Base-by-base conservation (phyloP, 768 basidiomycete species). In the Boletus insuetus region DNA sequence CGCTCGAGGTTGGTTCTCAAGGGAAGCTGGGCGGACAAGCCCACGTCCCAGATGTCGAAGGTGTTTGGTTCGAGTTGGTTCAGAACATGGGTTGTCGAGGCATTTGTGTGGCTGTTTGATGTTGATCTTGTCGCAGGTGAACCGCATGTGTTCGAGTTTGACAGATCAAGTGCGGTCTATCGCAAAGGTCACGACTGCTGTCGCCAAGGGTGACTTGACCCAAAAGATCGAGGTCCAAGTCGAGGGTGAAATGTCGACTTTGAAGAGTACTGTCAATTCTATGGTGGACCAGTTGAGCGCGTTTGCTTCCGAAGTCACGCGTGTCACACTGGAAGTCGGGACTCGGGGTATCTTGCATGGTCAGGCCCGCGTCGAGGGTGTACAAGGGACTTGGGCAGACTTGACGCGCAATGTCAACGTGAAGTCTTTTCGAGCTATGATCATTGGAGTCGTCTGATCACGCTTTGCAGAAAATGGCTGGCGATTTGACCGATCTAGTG, bases 221-320 rank as follows among this genome's bases (percentile, higher is more conserved):
- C 90, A 92, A 74, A 94, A 92, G 78, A 92, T 98, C 66, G 89
- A 92, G 64, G 94, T 98, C 58, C 84, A 87, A 57, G 89, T 90
- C 58, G 87, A 91, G 64, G 86, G 86, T 46, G 94, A 96, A 66
- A 95, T 96, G 86, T 81, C 81, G 17, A 88, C 88, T 14, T 78
- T 92, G 72, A 91, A 90, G 67, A 76, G 81, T 20, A 92, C 90
- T 11, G 89, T 93, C 59, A 95, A 95, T 65, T 87, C 86, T n/a
- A 97, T 97, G 94, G 91, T 95, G 68, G 91, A 92, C 68, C 89
- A 89, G 53, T 71, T 95, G 59, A 85, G 88, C 61, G 89, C 88
- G 6, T 95, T 95, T 66, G 90, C 92, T 14, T 84, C 82, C 3
- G 92, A 94, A 59, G 83, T 89, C 29, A 89, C 86, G 7, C 79